Evolutionary conservation across 495 filamentous ascomycete species (phyloP), one percentile per base, ranked within the genome.

Genomic region (Glutinoglossum americanum): DNA sequence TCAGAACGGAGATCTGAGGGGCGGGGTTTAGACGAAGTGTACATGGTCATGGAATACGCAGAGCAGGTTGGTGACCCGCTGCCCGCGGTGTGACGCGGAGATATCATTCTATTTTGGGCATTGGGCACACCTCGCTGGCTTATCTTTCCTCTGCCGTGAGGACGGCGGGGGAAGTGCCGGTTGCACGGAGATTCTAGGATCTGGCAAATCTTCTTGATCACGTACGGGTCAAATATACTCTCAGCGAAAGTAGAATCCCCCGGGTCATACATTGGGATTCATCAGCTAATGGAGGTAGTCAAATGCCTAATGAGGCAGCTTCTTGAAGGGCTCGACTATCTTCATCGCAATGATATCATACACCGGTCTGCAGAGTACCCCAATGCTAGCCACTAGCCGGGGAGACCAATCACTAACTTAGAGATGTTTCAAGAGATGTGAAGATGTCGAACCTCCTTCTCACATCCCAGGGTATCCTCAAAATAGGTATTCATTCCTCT

Each of bases 1-100:
- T 23, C 53, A 21, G 19, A 33, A 8, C 9, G 47, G 8, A 49
- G 19, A 49, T 1, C 1, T 9, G 19, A 49, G 7, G 58, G 60
- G 32, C 62, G 65, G 48, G 51, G 57, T 41, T 62, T 73, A 57
- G 68, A 70, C 54, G 64, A 72, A 48, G 60, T 73, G 51, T 73
- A 70, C 60, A 73, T 74, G 72, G 71, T 74, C 51, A 73, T 72
- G 72, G 72, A 74, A 59, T 74, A 74, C 55, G 69, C 69, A 56
- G 72, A 74, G 64, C 70, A 74, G 72, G 71, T 73, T 68, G 64
- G 72, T 73, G 28, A 51, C 62, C 63, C 57, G 25, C 44, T 61
- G 60, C 63, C 33, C 15, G 59, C 44, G 47, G 56, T 62, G 19
- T 57, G 37, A 27, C 57, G 51, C 56, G 54, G 55, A 57, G 51